Percentiles rank a stretch among this genome's conserved stretches.
phyloP scores from a whole-genome alignment of 192 early-diverging fungal species.

The Coemansia sp. region DNA sequence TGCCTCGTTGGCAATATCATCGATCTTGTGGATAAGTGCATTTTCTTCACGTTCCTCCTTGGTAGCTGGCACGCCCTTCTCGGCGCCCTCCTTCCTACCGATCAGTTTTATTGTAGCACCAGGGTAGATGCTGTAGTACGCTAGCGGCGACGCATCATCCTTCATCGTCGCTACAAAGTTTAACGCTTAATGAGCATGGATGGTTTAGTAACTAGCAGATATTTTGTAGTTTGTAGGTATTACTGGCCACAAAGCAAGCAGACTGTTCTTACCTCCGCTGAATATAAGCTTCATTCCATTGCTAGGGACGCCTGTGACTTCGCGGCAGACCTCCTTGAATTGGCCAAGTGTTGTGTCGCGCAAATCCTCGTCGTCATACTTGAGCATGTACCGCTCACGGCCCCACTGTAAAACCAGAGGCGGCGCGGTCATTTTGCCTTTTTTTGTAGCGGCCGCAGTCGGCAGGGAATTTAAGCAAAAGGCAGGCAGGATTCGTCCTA shows the following conservation, averaged over 20 bases:
- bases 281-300: slow-evolving; percentile 73
- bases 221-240: too few relatives aligned
- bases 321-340: slow-evolving; percentile 73
- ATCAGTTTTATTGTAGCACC: slow-evolving; percentile 75
- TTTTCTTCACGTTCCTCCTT: slow-evolving; percentile 52
- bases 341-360: slow-evolving; percentile 67
- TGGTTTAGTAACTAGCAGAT: neutral
- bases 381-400: slow-evolving; percentile 54
- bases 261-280: slow-evolving; percentile 66
- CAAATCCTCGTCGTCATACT: slow-evolving; percentile 51
- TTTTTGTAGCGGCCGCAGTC: slow-evolving; percentile 4
- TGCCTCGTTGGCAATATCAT: slow-evolving; percentile 48
- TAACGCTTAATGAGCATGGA: neutral
- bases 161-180: slow-evolving; percentile 65
- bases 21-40: slow-evolving; percentile 51
- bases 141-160: slow-evolving; percentile 70
- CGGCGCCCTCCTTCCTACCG: slow-evolving; percentile 57
- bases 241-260: neutral
- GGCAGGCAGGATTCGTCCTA: slow-evolving; percentile 32
- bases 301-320: slow-evolving; percentile 74
- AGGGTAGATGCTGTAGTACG: slow-evolving; percentile 71
- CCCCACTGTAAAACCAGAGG: slow-evolving; percentile 56
- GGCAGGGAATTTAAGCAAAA: slow-evolving; percentile 13
- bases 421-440: slow-evolving; percentile 48
- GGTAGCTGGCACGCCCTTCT: slow-evolving; percentile 36